Evolutionary conservation across 23 red algal genomes (phyloP).

Genomic region (Chondrus crispus): DNA sequence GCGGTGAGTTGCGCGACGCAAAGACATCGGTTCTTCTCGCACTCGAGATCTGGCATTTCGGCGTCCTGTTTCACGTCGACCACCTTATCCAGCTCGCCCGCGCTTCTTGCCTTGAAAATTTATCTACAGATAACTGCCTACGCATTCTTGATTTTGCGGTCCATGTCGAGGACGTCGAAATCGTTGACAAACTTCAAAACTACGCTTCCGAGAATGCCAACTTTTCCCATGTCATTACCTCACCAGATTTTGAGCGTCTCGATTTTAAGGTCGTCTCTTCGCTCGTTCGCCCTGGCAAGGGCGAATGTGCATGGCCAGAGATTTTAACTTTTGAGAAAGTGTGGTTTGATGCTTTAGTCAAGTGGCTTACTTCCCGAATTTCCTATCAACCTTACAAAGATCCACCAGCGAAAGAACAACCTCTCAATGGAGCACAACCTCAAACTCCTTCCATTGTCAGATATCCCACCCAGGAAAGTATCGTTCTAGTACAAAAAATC

Average conservation of each 20-base stretch:
- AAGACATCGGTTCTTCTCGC: constrained; percentile 20
- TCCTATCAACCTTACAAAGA: background rate
- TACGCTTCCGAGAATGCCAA: constrained; percentile 40
- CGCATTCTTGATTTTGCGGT: constrained; percentile 60
- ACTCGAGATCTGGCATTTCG: constrained; percentile 54
- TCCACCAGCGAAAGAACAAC: background rate
- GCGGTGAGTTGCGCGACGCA: constrained; percentile 39
- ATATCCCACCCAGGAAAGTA: background rate
- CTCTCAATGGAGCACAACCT: background rate
- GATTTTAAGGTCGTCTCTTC: constrained; percentile 28
- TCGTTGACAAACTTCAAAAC: constrained; percentile 36
- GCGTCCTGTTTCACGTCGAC: constrained; percentile 37
- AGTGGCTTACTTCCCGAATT: constrained; percentile 28
- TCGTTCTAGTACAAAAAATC: constrained; percentile 17
- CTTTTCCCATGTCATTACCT: constrained; percentile 40
- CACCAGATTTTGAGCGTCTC: constrained; percentile 18
- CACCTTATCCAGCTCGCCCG: constrained; percentile 37
- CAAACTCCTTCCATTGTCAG: too few species aligned
- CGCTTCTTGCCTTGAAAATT: constrained; percentile 27
- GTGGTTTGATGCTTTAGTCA: constrained; percentile 61
- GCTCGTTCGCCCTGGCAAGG: constrained; percentile 45
- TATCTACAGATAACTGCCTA: constrained; percentile 42
- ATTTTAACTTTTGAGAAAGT: constrained; percentile 58
- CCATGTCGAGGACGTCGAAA: constrained; percentile 14
- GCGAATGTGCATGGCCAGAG: constrained; percentile 44